A percentile compares a stretch with the other conserved stretches of the same genome.
phyloP scores from a whole-genome alignment of 768 basidiomycete genomes.

The Tylopilus sp. region DNA sequence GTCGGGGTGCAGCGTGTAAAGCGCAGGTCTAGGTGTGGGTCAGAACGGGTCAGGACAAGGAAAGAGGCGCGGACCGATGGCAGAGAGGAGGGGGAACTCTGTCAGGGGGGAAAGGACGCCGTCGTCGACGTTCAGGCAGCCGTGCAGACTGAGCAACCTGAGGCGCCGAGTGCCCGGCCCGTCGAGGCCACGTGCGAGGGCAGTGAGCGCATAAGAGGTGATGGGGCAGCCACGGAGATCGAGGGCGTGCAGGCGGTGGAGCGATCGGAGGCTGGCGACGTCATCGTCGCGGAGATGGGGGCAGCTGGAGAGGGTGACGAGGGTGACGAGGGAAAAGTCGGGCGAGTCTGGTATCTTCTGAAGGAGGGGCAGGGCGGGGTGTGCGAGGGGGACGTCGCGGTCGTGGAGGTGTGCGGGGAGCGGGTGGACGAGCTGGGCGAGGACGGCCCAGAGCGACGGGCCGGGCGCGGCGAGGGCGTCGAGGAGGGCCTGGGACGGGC shows the following conservation, averaged over 20 bases:
- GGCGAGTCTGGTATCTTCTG: slow-evolving; percentile 53
- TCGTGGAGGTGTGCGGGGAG: slow-evolving; percentile 41
- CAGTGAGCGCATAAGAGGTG: slow-evolving; percentile 48
- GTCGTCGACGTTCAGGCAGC: slow-evolving; percentile 50
- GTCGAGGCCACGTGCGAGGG: slow-evolving; percentile 47
- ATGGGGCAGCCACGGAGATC: slow-evolving; percentile 57
- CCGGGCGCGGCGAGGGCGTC: slow-evolving; percentile 38
- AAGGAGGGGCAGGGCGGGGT: slow-evolving; percentile 52
- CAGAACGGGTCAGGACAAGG: slow-evolving; percentile 1
- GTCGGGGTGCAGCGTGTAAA: slow-evolving; percentile 42
- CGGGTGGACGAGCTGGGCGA: slow-evolving; percentile 56
- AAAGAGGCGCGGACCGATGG: slow-evolving; percentile 45
- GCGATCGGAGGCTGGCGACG: slow-evolving; percentile 44
- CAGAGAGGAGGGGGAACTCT: slow-evolving; percentile 56
- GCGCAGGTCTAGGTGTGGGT: slow-evolving; percentile 41
- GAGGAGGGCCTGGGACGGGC: slow-evolving; percentile 41
- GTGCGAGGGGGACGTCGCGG: slow-evolving; percentile 49
- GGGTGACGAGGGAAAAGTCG: slow-evolving; percentile 61
- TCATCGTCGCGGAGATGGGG: slow-evolving; percentile 55
- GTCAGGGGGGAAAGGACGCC: slow-evolving; percentile 39
- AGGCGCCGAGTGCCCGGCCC: slow-evolving; percentile 51
- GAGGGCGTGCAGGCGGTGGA: slow-evolving; percentile 59
- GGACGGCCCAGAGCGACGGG: slow-evolving; percentile 58
- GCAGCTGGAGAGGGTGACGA: slow-evolving; percentile 58
- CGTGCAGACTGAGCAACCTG: slow-evolving; percentile 52